Percentiles rank a stretch among this genome's conserved stretches.
These are phyloP conservation scores for Penicillium goetzii DNA, from an alignment of 495 filamentous ascomycete genomes.

Conservation along the genomic window DNA sequence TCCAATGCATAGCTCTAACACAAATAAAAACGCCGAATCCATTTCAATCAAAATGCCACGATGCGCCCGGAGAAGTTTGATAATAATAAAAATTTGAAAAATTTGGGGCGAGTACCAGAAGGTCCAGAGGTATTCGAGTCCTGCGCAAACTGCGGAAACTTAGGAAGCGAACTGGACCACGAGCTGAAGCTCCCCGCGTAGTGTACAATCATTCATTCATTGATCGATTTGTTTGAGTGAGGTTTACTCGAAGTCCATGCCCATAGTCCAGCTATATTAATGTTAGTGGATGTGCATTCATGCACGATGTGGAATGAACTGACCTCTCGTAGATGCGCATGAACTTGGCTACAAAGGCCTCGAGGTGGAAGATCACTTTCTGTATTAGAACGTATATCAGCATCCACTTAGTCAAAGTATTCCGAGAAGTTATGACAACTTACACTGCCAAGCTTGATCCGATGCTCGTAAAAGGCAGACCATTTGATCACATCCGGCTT, in stretches of 20 bases:
- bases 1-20: conserved; percentile 4
- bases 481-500: conserved; percentile 93
- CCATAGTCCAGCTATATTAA: conserved; percentile 74
- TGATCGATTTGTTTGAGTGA: conserved; percentile 21
- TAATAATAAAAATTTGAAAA: neutral
- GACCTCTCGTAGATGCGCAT: conserved; percentile 91
- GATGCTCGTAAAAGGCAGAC: conserved; percentile 96
- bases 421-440: conserved; percentile 6
- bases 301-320: conserved; percentile 16
- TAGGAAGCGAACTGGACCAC: neutral
- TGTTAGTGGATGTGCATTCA: conserved; percentile 26
- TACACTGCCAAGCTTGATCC: conserved; percentile 81
- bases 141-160: neutral
- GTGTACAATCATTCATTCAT: conserved; percentile 46
- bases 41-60: conserved; percentile 19
- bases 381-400: conserved; percentile 35
- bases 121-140: neutral
- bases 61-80: conserved; percentile 22
- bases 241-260: conserved; percentile 70
- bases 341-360: conserved; percentile 97
- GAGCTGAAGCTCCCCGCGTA: conserved; percentile 4
- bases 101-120: neutral
- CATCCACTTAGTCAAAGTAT: neutral
- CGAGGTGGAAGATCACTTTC: conserved; percentile 97
- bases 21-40: conserved; percentile 16